Conservation (phyloP, 208 protist genomes). For the Acanthamoeba castellanii region DNA sequence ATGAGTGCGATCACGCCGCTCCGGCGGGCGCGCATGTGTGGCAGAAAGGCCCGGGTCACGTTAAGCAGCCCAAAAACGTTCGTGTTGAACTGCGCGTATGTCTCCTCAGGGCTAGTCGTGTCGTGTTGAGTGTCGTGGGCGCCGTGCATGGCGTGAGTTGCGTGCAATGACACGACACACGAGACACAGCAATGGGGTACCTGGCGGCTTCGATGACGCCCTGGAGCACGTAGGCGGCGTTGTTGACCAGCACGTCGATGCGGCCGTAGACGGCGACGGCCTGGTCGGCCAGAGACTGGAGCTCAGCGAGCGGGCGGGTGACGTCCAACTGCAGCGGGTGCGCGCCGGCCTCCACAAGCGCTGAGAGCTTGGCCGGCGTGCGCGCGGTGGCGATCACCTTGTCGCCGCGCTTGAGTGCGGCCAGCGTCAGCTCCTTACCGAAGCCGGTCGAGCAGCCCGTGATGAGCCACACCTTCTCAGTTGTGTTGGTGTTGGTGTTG, state of each 20-base stretch:
- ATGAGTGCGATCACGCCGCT: conserved; percentile 30
- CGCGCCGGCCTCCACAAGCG: conserved; percentile 18
- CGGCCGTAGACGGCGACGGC: conserved; percentile 67
- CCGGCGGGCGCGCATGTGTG: conserved; percentile 46
- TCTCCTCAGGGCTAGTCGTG: conserved; percentile 14
- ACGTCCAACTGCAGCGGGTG: conserved; percentile 71
- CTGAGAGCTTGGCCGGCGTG: not conserved
- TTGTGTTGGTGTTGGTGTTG: not conserved
- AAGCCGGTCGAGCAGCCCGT: conserved; percentile 45
- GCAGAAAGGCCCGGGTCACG: conserved; percentile 59
- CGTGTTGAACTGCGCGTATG: conserved; percentile 5
- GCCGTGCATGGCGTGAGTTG: too few relatives aligned
- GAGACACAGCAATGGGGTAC: not conserved
- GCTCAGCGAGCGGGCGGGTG: not conserved
- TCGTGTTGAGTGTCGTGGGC: too few relatives aligned
- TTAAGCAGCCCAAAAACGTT: conserved; percentile 68
- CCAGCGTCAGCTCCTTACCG: conserved; percentile 2
- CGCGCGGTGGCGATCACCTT: conserved; percentile 75
- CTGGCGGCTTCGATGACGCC: conserved; percentile 49
- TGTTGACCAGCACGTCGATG: conserved; percentile 72
- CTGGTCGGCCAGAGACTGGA: not conserved
- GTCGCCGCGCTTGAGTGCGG: conserved; percentile 21
- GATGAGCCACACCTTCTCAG: conserved; percentile 42
- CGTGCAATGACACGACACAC: too few relatives aligned
- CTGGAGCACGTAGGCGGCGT: conserved; percentile 61